Percentiles rank a stretch among this genome's conserved stretches.
These are phyloP conservation scores for Sporisorium reilianum DNA, from an alignment of 1,284 basidiomycete species.

Conservation along the genomic window DNA sequence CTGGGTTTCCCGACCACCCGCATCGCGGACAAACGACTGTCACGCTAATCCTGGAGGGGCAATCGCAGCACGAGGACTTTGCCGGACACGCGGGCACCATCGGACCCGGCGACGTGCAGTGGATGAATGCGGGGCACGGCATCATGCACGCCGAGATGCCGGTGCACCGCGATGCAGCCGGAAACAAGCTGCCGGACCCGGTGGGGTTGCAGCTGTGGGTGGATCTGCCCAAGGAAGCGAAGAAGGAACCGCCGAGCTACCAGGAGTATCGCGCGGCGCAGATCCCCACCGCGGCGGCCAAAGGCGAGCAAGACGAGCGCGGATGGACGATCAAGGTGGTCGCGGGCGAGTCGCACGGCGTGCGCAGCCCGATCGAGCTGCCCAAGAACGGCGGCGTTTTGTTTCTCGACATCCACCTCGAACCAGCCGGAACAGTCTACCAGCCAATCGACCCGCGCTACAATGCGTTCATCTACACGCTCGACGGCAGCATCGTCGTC, in stretches of 20 bases:
- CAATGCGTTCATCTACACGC: conserved; percentile 69
- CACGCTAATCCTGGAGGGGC: conserved; percentile 90
- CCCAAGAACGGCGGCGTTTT: conserved; percentile 84
- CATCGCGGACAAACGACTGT: conserved; percentile 73
- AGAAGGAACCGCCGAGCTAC: conserved; percentile 78
- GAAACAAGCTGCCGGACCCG: conserved; percentile 74
- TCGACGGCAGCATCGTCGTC: conserved; percentile 73
- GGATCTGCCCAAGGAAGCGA: conserved; percentile 86
- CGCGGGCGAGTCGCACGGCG: conserved; percentile 86
- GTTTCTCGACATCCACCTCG: conserved; percentile 86
- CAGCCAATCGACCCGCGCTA: conserved; percentile 79
- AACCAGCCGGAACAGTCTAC: conserved; percentile 78
- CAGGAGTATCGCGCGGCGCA: conserved; percentile 71
- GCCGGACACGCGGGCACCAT: conserved; percentile 80
- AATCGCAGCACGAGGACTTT: conserved; percentile 88
- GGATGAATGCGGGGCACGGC: conserved; percentile 57
- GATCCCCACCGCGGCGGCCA: conserved; percentile 72
- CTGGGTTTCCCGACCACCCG: conserved; percentile 79
- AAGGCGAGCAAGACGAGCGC: conserved; percentile 78
- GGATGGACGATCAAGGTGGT: conserved; percentile 82
- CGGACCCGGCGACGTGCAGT: conserved; percentile 74
- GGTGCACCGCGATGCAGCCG: conserved; percentile 76
- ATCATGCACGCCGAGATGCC: conserved; percentile 78
- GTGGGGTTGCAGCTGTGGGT: conserved; percentile 92
- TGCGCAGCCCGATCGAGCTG: conserved; percentile 86